Conservation (phyloP, 106 monocot genomes). For the Ottelia alismoides region DNA sequence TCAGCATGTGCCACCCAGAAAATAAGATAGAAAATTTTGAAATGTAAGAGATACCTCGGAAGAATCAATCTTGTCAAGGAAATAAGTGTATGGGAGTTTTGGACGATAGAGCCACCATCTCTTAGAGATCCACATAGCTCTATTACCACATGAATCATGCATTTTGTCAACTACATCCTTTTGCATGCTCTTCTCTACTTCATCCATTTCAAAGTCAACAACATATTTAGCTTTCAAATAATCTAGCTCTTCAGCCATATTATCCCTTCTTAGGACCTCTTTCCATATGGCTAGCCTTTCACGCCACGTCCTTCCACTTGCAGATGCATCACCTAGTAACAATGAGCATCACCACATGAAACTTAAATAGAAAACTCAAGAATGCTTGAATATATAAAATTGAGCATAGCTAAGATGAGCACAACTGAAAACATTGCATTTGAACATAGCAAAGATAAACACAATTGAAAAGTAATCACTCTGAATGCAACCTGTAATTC, state of each 20-base stretch:
- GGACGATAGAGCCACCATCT: conserved; percentile 95
- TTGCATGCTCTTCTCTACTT: conserved; percentile 73
- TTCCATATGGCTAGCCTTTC: conserved; percentile 56
- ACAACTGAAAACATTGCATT: no score
- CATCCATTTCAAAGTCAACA: conserved; percentile 88
- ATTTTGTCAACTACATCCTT: conserved; percentile 53
- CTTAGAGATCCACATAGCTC: conserved; percentile 85
- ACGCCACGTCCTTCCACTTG: conserved; percentile 40
- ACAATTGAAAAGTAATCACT: conserved; percentile 6
- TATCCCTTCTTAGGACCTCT: conserved; percentile 51
- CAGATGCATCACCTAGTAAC: conserved; percentile 2
- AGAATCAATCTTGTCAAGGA: conserved; percentile 70
- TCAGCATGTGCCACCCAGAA: no score
- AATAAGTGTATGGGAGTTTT: conserved; percentile 79
- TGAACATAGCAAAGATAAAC: no score
- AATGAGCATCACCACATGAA: no score
- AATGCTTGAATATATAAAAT: no score
- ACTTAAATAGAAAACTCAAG: no score
- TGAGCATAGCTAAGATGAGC: no score
- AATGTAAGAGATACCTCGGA: conserved; percentile 43
- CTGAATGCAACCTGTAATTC: conserved; percentile 29
- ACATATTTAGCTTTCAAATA: conserved; percentile 57
- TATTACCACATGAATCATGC: conserved; percentile 45
- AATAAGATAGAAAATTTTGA: no score
- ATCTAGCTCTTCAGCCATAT: conserved; percentile 48